Percentiles rank a stretch among this genome's conserved stretches.
Evolutionary conservation across 805 yeast genomes (phyloP).

Genomic region (Tanozyma kutaoensis): DNA sequence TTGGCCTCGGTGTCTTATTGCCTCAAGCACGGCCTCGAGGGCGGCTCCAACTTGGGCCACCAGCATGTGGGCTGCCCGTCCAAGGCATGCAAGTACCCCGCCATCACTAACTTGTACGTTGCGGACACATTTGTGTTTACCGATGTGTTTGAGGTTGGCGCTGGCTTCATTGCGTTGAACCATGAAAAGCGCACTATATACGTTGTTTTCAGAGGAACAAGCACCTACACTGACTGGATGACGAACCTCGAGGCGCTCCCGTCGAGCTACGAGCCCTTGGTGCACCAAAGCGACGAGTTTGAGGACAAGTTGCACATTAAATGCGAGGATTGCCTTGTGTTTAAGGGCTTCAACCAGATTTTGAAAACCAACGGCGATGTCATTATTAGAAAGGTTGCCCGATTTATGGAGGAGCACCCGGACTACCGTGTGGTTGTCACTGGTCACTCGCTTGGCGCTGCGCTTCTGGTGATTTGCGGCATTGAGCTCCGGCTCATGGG

Average conservation of each 20-base stretch:
- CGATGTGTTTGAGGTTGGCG: constrained; percentile 32
- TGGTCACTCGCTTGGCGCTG: constrained; percentile 76
- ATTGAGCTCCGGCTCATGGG: constrained; percentile 47
- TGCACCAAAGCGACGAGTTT: constrained; percentile 5
- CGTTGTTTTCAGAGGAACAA: constrained; percentile 52
- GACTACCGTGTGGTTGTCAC: constrained; percentile 38
- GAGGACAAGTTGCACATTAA: constrained; percentile 3
- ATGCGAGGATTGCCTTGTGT: constrained; percentile 46
- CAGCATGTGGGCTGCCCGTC: constrained; percentile 11
- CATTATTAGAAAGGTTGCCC: constrained; percentile 24
- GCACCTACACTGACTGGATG: constrained; percentile 47
- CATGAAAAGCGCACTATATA: constrained; percentile 27
- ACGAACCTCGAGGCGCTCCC: constrained; percentile 41
- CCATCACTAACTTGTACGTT: constrained; percentile 16
- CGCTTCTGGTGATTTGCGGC: constrained; percentile 50
- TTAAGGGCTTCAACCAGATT: constrained; percentile 48
- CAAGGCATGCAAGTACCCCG: constrained; percentile 9
- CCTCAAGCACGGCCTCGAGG: constrained; percentile 13
- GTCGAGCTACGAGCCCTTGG: constrained; percentile 32
- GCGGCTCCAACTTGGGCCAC: constrained; percentile 10
- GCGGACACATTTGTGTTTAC: constrained; percentile 26
- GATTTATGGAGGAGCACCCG: constrained; percentile 23
- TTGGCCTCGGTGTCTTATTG: constrained; percentile 26
- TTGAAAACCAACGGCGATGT: constrained; percentile 22
- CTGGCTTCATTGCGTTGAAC: constrained; percentile 44